Evolutionary conservation across 1,284 basidiomycete species (phyloP), one percentile per base, ranked within the genome.

Genomic region (Naganishia liquefaciens): DNA sequence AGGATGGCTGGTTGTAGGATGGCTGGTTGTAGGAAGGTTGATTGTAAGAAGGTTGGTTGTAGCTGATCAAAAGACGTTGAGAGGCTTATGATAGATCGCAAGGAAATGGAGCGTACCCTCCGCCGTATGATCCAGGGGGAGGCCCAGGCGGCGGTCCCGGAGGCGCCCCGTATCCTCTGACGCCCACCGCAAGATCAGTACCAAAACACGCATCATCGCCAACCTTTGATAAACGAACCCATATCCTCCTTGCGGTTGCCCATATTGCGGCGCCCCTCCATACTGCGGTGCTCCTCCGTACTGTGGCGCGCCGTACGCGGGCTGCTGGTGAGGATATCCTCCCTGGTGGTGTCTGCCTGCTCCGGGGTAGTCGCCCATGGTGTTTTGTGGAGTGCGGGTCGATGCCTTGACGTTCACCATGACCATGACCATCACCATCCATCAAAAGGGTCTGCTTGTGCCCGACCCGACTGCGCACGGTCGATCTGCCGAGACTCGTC

Each of bases 281-380:
- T 47, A 47, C 44, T n/a, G 25, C 15, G 44, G 44, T 21, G 44
- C 44, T 10, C n/a, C 44, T n/a, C 44, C 44, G n/a, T 47, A 47
- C 11, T 4, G 11, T 6, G 40, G 40, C 23, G 40, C 54, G 5
- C 40, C 54, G 23, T 43, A 30, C 54, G 2, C 21, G 23, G 49
- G 37, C n/a, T 17, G 40, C 13, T 49, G 47, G 37, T 39, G 25
- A 9, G 33, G 39, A 42, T 61, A 61, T 7, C 28, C 49, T 40
- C 40, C 30, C 50, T 64, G 54, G 33, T 58, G 54, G 21, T 64
- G 63, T 64, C 63, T 51, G 17, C 54, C 63, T 25, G 64, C 64
- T 6, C 64, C 64, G 15, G 64, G 64, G 49, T 60, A 65, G 33
- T 61, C 64, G 27, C 49, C 28, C 64, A 65, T 65, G 30, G 13